Percentiles rank a stretch among this genome's conserved stretches.
Conservation (phyloP, 1,284 basidiomycete species). For the Phaffia rhodozyma region DNA sequence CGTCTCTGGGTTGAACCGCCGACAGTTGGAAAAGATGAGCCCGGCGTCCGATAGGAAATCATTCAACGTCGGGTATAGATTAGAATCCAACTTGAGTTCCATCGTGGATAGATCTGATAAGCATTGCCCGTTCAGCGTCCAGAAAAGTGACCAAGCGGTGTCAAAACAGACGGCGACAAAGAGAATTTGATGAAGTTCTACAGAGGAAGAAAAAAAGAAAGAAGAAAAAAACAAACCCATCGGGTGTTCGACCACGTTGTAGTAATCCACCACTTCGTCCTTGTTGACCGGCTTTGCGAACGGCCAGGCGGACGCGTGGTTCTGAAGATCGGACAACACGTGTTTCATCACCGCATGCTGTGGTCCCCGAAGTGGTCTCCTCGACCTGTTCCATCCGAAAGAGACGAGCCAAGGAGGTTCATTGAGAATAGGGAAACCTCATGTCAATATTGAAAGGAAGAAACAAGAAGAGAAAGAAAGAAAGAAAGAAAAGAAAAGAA, state of each 20-base stretch:
- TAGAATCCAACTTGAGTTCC: constrained; percentile 76
- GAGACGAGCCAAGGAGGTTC: not conserved
- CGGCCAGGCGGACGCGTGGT: constrained; percentile 75
- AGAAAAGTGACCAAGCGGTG: constrained; percentile 47
- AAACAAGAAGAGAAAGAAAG: not conserved
- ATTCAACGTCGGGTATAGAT: constrained; percentile 63
- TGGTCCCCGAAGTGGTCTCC: constrained; percentile 45
- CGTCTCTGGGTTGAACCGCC: constrained; percentile 72
- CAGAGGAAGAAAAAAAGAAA: constrained; percentile 27
- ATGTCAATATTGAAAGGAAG: not conserved
- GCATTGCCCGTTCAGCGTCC: constrained; percentile 50
- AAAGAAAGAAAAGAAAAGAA: not conserved
- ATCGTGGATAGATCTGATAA: constrained; percentile 76
- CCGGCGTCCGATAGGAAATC: constrained; percentile 68
- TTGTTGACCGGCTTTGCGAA: constrained; percentile 68
- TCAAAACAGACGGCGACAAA: not conserved
- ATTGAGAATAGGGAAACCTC: not conserved
- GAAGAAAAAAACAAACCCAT: constrained; percentile 67
- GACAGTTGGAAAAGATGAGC: constrained; percentile 84
- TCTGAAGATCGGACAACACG: constrained; percentile 68
- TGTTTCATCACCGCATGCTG: constrained; percentile 62
- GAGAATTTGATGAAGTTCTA: not conserved
- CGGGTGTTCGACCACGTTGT: constrained; percentile 76
- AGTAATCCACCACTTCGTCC: constrained; percentile 84
- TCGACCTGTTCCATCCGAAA: constrained; percentile 29